These are phyloP conservation scores for Debaryomycetaceae sp. DNA, from an alignment of 1,139 yeast genomes.

Conservation along the genomic window DNA sequence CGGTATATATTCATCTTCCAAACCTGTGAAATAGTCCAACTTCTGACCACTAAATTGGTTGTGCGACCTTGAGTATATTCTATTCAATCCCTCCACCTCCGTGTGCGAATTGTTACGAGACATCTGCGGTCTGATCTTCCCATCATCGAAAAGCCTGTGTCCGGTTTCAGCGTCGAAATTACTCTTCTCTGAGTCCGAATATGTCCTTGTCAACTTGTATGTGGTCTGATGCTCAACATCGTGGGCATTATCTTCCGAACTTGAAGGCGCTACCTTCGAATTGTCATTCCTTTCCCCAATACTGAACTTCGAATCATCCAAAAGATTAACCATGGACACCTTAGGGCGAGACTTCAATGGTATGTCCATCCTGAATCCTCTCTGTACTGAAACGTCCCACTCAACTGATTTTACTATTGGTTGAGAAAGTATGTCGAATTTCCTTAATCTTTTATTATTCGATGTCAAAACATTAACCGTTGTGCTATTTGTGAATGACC, in stretches of 20 bases:
- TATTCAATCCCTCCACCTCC: constrained; percentile 1
- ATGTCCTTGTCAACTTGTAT: constrained; percentile 41
- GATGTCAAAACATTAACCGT: neutral
- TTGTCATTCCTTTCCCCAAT: neutral
- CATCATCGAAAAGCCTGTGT: constrained; percentile 48
- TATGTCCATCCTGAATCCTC: constrained; percentile 30
- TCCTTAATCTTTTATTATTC: neutral
- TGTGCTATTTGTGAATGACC: no score
- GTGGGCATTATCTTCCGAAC: neutral
- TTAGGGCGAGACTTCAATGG: constrained; percentile 43
- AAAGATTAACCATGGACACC: constrained; percentile 35
- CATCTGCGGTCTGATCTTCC: constrained; percentile 38
- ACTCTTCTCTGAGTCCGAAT: constrained; percentile 54
- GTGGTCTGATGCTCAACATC: constrained; percentile 1
- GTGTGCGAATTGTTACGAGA: constrained; percentile 3
- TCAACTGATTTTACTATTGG: neutral
- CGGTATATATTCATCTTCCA: constrained; percentile 73
- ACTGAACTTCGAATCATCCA: constrained; percentile 24
- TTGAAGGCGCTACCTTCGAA: neutral
- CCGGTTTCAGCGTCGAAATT: constrained; percentile 53
- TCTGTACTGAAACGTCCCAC: neutral
- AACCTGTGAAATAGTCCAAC: constrained; percentile 29
- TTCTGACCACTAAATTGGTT: constrained; percentile 17
- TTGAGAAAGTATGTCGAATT: neutral
- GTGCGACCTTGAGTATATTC: constrained; percentile 33